Conservation (phyloP, 2,329 filamentous ascomycete species). For the Aspergillus fructus region DNA sequence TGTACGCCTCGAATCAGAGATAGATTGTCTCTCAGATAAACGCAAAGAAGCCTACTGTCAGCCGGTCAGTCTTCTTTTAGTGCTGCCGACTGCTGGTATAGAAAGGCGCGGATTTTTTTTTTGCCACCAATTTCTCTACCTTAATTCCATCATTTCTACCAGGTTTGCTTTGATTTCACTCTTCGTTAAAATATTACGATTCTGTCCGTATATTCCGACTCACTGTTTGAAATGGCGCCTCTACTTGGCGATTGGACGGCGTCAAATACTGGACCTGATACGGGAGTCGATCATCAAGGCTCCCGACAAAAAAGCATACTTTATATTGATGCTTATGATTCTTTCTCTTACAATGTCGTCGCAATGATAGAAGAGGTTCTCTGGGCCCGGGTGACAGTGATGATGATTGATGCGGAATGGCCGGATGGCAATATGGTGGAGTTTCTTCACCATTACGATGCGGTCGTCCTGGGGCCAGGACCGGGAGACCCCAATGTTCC, state of each 20-base stretch:
- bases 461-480: constrained; percentile 85
- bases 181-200: not conserved
- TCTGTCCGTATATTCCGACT: not conserved
- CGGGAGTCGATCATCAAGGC: not conserved
- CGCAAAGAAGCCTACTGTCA: not conserved
- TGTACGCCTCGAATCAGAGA: not conserved
- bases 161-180: not conserved
- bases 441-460: constrained; percentile 67
- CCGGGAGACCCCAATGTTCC: constrained; percentile 74
- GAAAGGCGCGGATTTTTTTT: not conserved
- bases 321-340: constrained; percentile 95
- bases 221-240: constrained; percentile 26
- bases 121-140: not conserved
- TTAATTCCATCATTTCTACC: not conserved
- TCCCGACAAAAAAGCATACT: constrained; percentile 55
- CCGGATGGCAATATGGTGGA: constrained; percentile 45
- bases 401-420: constrained; percentile 65
- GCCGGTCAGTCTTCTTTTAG: constrained; percentile 2
- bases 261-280: constrained; percentile 3
- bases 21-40: not conserved
- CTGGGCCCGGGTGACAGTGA: constrained; percentile 64
- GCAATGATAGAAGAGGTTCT: constrained; percentile 72
- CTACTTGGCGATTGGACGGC: constrained; percentile 28
- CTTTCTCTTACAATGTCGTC: constrained; percentile 93
- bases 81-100: constrained; percentile 3